Evolutionary conservation across 2,329 filamentous ascomycete genomes (phyloP).

Genomic region (Penicillium sp.): DNA sequence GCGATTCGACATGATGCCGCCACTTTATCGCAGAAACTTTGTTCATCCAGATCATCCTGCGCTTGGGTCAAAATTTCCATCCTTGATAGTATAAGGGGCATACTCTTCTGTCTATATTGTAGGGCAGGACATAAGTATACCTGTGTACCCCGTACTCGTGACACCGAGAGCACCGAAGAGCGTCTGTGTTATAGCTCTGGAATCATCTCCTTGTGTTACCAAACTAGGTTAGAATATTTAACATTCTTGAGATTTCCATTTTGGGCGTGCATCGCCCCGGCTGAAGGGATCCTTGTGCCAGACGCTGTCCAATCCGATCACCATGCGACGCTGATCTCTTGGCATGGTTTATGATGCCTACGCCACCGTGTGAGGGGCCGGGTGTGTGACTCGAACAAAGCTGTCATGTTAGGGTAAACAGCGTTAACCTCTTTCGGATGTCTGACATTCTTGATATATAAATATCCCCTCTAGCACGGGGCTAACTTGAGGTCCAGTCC

Average conservation of each 20-base stretch:
- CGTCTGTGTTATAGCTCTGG: background rate
- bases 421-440: background rate
- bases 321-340: slow-evolving; percentile 8
- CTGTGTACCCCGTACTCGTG: background rate
- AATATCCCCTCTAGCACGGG: background rate
- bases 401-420: background rate
- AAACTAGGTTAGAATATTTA: background rate
- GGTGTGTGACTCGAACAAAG: background rate
- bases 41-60: background rate
- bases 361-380: background rate
- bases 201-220: background rate
- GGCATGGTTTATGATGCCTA: background rate
- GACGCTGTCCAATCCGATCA: background rate
- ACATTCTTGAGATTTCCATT: background rate
- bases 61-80: background rate
- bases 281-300: background rate
- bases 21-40: background rate
- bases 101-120: background rate
- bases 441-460: background rate
- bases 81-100: no score
- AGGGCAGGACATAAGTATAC: background rate
- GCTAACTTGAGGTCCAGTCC: background rate
- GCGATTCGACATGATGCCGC: slow-evolving; percentile 2
- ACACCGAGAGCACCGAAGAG: background rate
- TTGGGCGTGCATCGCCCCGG: background rate